A percentile compares a stretch with the other conserved stretches of the same genome.
These are phyloP conservation scores for Apiotrichum porosum DNA, from an alignment of 1,284 basidiomycete genomes.

Conservation along the genomic window DNA sequence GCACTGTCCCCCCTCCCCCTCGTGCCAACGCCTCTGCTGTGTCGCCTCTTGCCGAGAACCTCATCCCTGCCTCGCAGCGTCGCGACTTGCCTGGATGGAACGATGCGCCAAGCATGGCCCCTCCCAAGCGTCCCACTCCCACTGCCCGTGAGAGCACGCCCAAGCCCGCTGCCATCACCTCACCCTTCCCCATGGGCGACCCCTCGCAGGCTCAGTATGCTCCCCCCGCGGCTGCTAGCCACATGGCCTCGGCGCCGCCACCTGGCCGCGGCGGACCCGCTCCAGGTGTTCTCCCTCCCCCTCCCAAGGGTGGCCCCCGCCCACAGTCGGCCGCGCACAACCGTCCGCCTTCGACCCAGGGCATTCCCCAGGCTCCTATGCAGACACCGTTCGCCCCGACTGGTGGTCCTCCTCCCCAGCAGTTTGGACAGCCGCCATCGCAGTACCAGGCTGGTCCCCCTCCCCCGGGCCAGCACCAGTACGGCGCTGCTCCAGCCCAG, in stretches of 20 bases:
- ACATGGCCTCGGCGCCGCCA: slow-evolving; percentile 21
- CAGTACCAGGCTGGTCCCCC: slow-evolving; percentile 8
- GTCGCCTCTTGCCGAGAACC: slow-evolving; percentile 8
- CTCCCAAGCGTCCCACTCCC: slow-evolving; percentile 56
- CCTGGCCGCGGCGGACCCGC: slow-evolving; percentile 35
- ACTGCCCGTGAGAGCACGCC: slow-evolving; percentile 48
- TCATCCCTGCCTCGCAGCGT: slow-evolving; percentile 43
- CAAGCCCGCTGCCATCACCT: slow-evolving; percentile 69
- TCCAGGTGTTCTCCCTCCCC: slow-evolving; percentile 43
- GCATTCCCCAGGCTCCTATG: slow-evolving; percentile 14
- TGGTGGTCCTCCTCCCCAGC: neutral
- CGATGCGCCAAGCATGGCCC: slow-evolving; percentile 55
- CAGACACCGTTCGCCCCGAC: slow-evolving; percentile 3
- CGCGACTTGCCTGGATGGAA: slow-evolving; percentile 83
- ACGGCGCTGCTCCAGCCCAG: slow-evolving; percentile 28
- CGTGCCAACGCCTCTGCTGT: slow-evolving; percentile 22
- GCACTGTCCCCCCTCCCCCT: slow-evolving; percentile 46
- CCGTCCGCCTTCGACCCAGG: neutral
- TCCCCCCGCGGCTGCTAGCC: slow-evolving; percentile 33
- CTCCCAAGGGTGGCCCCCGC: slow-evolving; percentile 43
- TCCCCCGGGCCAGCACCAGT: slow-evolving; percentile 1
- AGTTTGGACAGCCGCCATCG: slow-evolving; percentile 11
- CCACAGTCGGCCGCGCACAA: slow-evolving; percentile 36
- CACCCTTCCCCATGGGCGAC: slow-evolving; percentile 76
- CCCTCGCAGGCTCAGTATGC: slow-evolving; percentile 7